A percentile compares a stretch with the other conserved stretches of the same genome.
phyloP scores from a whole-genome alignment of 495 filamentous ascomycete species.

The Neurospora terricola region DNA sequence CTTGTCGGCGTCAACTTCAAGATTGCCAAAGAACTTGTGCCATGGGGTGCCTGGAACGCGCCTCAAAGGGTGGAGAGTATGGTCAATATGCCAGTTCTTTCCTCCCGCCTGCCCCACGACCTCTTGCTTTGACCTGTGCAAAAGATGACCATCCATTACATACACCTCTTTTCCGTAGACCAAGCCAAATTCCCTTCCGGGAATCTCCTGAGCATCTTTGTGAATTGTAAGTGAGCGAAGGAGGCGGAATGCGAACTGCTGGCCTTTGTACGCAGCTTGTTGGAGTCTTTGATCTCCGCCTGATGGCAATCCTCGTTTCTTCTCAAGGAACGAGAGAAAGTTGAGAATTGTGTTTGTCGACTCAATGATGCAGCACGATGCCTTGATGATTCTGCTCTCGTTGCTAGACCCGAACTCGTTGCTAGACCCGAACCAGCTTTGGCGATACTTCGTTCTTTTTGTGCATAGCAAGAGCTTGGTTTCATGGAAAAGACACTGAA shows the following conservation, averaged over 20 bases:
- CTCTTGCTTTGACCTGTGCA: conserved; percentile 1
- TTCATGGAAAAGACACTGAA: conserved; percentile 4
- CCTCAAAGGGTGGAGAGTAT: conserved; percentile 1
- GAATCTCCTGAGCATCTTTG: conserved; percentile 1
- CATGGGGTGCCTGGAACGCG: conserved; percentile 10
- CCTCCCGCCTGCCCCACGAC: not conserved
- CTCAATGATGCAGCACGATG: conserved; percentile 1
- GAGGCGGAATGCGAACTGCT: not conserved
- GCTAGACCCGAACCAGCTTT: not conserved
- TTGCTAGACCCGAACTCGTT: not conserved
- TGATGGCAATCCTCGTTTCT: not conserved
- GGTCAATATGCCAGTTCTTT: conserved; percentile 4
- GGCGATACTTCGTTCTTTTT: not conserved
- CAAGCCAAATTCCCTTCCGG: conserved; percentile 7
- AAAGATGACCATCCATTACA: not conserved
- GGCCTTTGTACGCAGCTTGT: conserved; percentile 5
- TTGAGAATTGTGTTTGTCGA: conserved; percentile 7
- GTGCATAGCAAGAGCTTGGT: conserved; percentile 3
- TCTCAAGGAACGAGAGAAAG: conserved; percentile 4
- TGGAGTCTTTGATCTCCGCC: conserved; percentile 7
- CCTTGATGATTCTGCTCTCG: conserved; percentile 1
- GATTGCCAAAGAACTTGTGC: conserved; percentile 13
- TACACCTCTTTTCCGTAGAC: conserved; percentile 3
- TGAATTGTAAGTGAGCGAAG: conserved; percentile 3
- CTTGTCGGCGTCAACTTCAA: not conserved